Evolutionary conservation across 2,329 filamentous ascomycete species (phyloP).

Genomic region (Pseudophaeomoniella oleicola): DNA sequence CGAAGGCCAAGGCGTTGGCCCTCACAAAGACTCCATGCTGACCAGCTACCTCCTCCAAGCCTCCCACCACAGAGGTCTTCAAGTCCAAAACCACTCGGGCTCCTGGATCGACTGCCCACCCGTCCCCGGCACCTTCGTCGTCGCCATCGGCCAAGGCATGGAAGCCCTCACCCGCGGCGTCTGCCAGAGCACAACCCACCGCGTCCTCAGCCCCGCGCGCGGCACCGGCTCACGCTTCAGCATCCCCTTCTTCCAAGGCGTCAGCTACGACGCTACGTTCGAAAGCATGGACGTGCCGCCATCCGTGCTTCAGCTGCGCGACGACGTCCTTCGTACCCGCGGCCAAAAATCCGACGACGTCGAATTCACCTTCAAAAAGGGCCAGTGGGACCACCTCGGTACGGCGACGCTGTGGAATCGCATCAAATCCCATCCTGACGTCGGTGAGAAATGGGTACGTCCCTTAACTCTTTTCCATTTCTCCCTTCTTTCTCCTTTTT

Average conservation of each 20-base stretch:
- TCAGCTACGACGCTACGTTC: slow-evolving; percentile 64
- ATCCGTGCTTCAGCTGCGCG: slow-evolving; percentile 46
- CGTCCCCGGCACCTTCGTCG: slow-evolving; percentile 61
- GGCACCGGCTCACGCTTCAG: slow-evolving; percentile 61
- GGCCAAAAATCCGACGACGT: slow-evolving; percentile 55
- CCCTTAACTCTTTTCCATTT: not conserved
- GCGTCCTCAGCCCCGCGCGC: slow-evolving; percentile 58
- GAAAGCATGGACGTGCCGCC: slow-evolving; percentile 60
- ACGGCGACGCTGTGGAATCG: slow-evolving; percentile 76
- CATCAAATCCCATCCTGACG: slow-evolving; percentile 76
- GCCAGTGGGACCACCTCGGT: slow-evolving; percentile 52
- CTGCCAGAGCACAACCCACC: slow-evolving; percentile 68
- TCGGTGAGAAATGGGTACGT: slow-evolving; percentile 57
- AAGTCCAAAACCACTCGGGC: slow-evolving; percentile 67
- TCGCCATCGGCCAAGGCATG: slow-evolving; percentile 75
- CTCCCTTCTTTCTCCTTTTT: not conserved
- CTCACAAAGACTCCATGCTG: slow-evolving; percentile 77
- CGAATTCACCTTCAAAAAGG: slow-evolving; percentile 71
- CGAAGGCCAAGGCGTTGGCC: slow-evolving; percentile 47
- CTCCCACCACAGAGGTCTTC: slow-evolving; percentile 57
- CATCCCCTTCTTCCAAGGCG: slow-evolving; percentile 80
- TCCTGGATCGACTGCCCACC: slow-evolving; percentile 75
- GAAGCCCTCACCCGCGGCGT: slow-evolving; percentile 76
- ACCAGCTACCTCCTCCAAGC: slow-evolving; percentile 71
- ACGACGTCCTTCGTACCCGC: slow-evolving; percentile 40